phyloP scores from a whole-genome alignment of 202 grass and related monocot genomes.

The Setaria italica region DNA sequence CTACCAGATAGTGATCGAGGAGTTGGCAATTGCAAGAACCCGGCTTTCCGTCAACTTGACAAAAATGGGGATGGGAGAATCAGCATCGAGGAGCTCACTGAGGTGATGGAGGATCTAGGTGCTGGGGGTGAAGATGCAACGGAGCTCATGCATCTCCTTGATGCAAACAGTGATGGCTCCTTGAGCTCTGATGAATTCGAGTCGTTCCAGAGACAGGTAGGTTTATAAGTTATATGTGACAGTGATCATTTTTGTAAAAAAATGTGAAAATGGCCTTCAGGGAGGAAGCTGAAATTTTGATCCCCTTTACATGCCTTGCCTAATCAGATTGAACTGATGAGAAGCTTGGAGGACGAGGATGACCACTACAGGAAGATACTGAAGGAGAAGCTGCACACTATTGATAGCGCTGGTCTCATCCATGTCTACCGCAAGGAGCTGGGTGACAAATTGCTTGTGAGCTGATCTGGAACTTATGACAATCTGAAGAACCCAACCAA shows the following conservation, averaged over 20 bases:
- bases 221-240: neutral
- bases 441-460: conserved; percentile 65
- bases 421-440: conserved; percentile 91
- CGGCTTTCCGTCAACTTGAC: conserved; percentile 71
- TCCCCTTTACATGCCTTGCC: neutral
- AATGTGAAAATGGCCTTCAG: neutral
- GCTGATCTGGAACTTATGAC: neutral
- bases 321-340: conserved; percentile 77
- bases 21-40: conserved; percentile 58
- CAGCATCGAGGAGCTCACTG: conserved; percentile 91
- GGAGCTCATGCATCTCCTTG: conserved; percentile 89
- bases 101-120: conserved; percentile 93
- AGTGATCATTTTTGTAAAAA: neutral
- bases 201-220: conserved; percentile 87
- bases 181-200: conserved; percentile 95
- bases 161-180: conserved; percentile 84
- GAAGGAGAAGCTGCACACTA: conserved; percentile 81
- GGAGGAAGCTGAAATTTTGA: neutral
- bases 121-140: conserved; percentile 74
- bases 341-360: conserved; percentile 80
- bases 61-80: conserved; percentile 93
- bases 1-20: conserved; percentile 51
- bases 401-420: conserved; percentile 76
- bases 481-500: neutral
- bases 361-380: conserved; percentile 77